These are phyloP conservation scores for Ceratobasidium sp. DNA, from an alignment of 1,284 basidiomycete species.

Conservation along the genomic window DNA sequence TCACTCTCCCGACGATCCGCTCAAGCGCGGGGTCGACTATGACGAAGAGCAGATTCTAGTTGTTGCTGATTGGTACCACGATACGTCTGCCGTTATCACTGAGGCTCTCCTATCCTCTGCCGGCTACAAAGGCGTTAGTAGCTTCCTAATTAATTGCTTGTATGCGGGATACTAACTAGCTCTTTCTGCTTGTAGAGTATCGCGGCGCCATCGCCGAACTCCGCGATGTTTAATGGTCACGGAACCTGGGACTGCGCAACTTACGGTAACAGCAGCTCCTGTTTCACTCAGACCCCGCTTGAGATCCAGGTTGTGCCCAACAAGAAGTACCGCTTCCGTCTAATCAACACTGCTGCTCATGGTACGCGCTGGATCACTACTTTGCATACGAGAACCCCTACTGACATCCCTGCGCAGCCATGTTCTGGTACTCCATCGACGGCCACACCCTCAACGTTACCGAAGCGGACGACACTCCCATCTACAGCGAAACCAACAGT, in stretches of 20 bases:
- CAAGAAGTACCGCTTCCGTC: constrained; percentile 54
- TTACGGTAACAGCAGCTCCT: constrained; percentile 42
- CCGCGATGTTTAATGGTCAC: constrained; percentile 54
- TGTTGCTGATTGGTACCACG: constrained; percentile 50
- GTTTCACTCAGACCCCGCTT: constrained; percentile 47
- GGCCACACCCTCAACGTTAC: constrained; percentile 46
- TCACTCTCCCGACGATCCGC: constrained; percentile 51
- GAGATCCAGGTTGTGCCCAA: constrained; percentile 45
- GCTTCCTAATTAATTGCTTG: not conserved
- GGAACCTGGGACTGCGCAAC: constrained; percentile 47
- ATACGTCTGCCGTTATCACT: constrained; percentile 44
- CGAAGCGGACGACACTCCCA: constrained; percentile 32
- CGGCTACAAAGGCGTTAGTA: constrained; percentile 33
- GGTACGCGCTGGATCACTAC: constrained; percentile 41
- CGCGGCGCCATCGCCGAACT: constrained; percentile 51
- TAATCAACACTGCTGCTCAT: constrained; percentile 55
- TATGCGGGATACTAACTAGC: constrained; percentile 39
- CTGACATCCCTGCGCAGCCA: not conserved
- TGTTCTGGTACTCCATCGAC: constrained; percentile 48
- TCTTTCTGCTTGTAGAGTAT: constrained; percentile 44
- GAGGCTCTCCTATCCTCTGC: constrained; percentile 26
- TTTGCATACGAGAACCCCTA: not conserved
- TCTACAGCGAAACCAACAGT: constrained; percentile 36
- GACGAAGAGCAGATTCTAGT: constrained; percentile 46
- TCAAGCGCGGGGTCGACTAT: constrained; percentile 51